These are phyloP conservation scores for Orbilia ellipsospora DNA, from an alignment of 2,329 filamentous ascomycete genomes.

Conservation along the genomic window DNA sequence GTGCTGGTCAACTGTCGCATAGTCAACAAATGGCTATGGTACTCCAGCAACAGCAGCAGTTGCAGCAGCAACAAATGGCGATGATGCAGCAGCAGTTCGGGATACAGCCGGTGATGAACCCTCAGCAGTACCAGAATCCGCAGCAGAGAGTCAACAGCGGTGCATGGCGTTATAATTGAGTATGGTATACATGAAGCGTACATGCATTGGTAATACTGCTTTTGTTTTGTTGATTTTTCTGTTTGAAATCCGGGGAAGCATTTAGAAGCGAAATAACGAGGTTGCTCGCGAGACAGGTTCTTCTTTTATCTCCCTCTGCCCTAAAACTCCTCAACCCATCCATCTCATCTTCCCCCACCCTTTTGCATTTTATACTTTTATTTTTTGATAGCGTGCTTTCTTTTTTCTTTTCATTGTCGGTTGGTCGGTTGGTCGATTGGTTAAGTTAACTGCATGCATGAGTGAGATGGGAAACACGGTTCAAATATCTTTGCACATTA, in stretches of 20 bases:
- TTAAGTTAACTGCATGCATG: neutral
- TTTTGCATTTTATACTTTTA: too few relatives aligned
- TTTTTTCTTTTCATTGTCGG: neutral
- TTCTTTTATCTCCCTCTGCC: too few relatives aligned
- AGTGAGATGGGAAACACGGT: conserved; percentile 1
- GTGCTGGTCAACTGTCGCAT: conserved; percentile 2
- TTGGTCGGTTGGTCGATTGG: too few relatives aligned
- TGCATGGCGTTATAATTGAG: conserved; percentile 25
- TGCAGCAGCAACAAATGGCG: conserved; percentile 16
- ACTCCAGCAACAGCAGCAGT: conserved; percentile 38
- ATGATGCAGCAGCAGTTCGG: conserved; percentile 1
- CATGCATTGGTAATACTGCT: neutral
- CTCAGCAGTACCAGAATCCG: conserved; percentile 4
- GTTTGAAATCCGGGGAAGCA: neutral
- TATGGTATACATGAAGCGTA: neutral
- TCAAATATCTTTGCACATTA: neutral
- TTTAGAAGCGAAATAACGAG: too few relatives aligned
- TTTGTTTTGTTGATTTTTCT: conserved; percentile 5
- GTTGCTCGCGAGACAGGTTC: too few relatives aligned
- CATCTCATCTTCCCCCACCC: too few relatives aligned
- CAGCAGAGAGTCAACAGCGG: neutral
- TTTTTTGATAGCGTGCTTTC: neutral
- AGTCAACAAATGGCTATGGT: conserved; percentile 31
- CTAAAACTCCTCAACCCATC: too few relatives aligned
- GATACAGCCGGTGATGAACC: neutral